Evolutionary conservation across 768 basidiomycete genomes (phyloP), one percentile per base, ranked within the genome.

Genomic region (Termitomyces sp.): DNA sequence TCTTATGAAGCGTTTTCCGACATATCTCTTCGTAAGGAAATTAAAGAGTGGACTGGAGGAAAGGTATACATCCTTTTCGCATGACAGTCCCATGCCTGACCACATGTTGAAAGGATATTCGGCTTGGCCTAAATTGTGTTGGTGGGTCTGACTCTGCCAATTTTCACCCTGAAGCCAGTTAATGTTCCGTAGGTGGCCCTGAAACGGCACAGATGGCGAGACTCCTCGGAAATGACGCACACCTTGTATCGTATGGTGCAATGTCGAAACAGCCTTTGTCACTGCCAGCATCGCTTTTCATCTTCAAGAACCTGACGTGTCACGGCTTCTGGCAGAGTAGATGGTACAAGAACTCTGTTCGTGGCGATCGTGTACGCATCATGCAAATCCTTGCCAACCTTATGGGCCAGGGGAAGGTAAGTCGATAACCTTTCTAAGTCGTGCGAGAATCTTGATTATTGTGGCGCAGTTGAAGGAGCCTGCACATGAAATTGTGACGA

Each of bases 191-290:
- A 74, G 73, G 91, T 34, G 92, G 94, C 0, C 80, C 80, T 54
- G 79, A 86, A 48, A 92, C 91, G 0, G 84, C 83, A 0, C 66
- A 77, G 7, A 92, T 94, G 91, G 79, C 83, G 1, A 81, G 85
- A 54, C 74, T 89, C 8, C 77, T 96, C 0, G 88, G 87, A 31
- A 73, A 78, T 47, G 76, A 88, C 65, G 85, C 88, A 3, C 88
- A 90, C 64, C 79, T 94, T 12, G 87, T 94, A 8, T 92, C 94
- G 0, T 96, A 95, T 58, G 94, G 94, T 34, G 92, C 90, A 5
- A 95, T 96, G 93, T 89, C 93, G 1, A 93, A 89, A 69, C 81
- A 88, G 56, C 91, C 93, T 0, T 72, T 96, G 17, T 81, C 85
- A 1, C 70, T 96, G 25, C 89, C 94, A 1, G 87, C 90, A 0